Evolutionary conservation across 2,329 filamentous ascomycete genomes (phyloP), one percentile per base, ranked within the genome.

Genomic region (Botrytis deweyae): DNA sequence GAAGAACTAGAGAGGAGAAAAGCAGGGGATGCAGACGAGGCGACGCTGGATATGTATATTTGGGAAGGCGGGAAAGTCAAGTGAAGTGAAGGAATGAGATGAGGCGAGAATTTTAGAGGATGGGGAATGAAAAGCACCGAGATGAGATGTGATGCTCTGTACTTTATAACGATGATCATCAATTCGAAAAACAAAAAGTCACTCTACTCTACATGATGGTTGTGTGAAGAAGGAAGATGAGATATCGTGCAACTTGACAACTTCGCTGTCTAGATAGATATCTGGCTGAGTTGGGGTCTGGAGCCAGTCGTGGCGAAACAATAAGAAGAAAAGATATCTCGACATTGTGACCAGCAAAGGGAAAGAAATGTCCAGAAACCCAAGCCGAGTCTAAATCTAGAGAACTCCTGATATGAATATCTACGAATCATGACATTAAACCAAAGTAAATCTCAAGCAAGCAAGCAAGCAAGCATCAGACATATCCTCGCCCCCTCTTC

Each of bases 1-100:
- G 75, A 79, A 78, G 76, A 58, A 58, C 14, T 58, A 58, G 52
- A 55, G 74, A 59, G 73, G 73, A 63, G 69, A 63, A 20, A 44
- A 12, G 62, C n/a, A 46, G 42, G 49, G 58, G 61, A 49, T 71
- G 65, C 52, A 25, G 38, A 46, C 29, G 63, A n/a, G n/a, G 14
- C 18, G 52, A 29, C 22, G 67, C 44, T 42, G 38, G 70, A 72
- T 65, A 72, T 65, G 70, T 65, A 70, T 65, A 70, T 73, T 64
- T 67, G 62, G 68, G 46, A 58, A 49, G 29, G 55, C n/a, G 49
- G 25, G 49, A 55, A 55, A 52, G 25, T 0, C 49, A 55, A 55
- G 25, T n/a, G 40, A 46, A 33, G 52, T 18, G n/a, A 29, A 58
- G 52, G 62, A 40, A 46, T 55, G 33, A 40, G 33, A 22, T 55